Percentiles rank a stretch among this genome's conserved stretches.
Evolutionary conservation across 2,329 filamentous ascomycete species (phyloP).

Genomic region (Fusarium sp.): DNA sequence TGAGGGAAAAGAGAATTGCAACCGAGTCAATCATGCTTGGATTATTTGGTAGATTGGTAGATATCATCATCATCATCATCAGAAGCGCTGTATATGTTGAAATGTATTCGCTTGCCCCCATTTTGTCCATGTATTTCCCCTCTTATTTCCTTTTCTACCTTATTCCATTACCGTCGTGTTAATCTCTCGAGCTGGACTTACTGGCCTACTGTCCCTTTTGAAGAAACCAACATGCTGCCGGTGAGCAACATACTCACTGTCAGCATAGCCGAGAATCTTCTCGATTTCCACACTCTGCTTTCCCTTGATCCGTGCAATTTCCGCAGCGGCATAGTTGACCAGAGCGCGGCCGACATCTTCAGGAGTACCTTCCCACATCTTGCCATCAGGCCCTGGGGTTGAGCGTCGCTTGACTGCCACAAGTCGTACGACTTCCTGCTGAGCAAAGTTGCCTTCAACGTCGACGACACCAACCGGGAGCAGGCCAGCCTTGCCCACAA

Average conservation of each 20-base stretch:
- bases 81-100: constrained; percentile 43
- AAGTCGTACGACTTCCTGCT: constrained; percentile 92
- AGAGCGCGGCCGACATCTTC: constrained; percentile 88
- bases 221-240: constrained; percentile 90
- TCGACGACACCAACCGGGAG: constrained; percentile 92
- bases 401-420: constrained; percentile 79
- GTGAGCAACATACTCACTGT: constrained; percentile 93
- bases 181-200: constrained; percentile 60
- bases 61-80: constrained; percentile 40
- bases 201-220: constrained; percentile 66
- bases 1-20: constrained; percentile 36
- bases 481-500: constrained; percentile 87
- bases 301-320: constrained; percentile 89
- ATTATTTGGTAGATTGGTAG: constrained; percentile 43
- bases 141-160: constrained; percentile 2
- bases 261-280: constrained; percentile 86
- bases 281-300: constrained; percentile 86
- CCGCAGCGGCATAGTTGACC: constrained; percentile 91
- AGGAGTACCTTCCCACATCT: constrained; percentile 66
- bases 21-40: constrained; percentile 38
- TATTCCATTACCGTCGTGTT: constrained; percentile 42
- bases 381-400: constrained; percentile 58
- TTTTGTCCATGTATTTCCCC: constrained; percentile 26
- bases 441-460: constrained; percentile 88
- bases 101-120: constrained; percentile 40